Evolutionary conservation across 78 protist species (phyloP).

Genomic region (Pigoraptor vietnamica): DNA sequence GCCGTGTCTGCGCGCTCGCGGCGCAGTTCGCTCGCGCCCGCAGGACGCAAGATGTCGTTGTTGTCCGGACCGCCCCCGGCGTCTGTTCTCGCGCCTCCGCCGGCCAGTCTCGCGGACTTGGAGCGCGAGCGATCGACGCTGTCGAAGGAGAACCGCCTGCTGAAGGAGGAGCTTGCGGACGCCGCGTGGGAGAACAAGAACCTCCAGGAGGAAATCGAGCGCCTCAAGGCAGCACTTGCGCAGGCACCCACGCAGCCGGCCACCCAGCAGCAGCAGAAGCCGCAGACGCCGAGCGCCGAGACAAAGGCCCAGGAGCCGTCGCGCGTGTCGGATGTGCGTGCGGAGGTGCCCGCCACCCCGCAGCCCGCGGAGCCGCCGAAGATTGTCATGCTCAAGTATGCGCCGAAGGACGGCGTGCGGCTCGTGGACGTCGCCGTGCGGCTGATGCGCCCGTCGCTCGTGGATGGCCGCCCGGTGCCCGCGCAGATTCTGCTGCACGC

Average conservation of each 20-base stretch:
- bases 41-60: too few relatives aligned
- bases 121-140: neutral
- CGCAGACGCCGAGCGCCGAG: too few relatives aligned
- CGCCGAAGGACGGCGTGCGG: neutral
- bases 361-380: neutral
- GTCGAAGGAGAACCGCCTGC: neutral
- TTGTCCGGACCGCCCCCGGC: too few relatives aligned
- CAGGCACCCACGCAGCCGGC: neutral
- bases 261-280: too few relatives aligned
- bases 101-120: too few relatives aligned
- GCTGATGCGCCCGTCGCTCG: neutral
- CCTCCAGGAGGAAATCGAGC: neutral
- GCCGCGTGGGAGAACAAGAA: neutral
- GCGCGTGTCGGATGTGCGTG: too few relatives aligned
- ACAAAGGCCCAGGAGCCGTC: too few relatives aligned
- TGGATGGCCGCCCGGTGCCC: neutral
- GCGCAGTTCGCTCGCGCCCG: neutral
- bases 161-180: neutral
- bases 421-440: neutral
- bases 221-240: neutral
- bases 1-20: neutral
- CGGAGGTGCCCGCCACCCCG: too few relatives aligned
- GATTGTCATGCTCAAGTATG: neutral
- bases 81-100: too few relatives aligned
- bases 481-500: neutral